Evolutionary conservation across 306 rosid genomes (phyloP), one percentile per base, ranked within the genome.

Genomic region (Quercus ilex): DNA sequence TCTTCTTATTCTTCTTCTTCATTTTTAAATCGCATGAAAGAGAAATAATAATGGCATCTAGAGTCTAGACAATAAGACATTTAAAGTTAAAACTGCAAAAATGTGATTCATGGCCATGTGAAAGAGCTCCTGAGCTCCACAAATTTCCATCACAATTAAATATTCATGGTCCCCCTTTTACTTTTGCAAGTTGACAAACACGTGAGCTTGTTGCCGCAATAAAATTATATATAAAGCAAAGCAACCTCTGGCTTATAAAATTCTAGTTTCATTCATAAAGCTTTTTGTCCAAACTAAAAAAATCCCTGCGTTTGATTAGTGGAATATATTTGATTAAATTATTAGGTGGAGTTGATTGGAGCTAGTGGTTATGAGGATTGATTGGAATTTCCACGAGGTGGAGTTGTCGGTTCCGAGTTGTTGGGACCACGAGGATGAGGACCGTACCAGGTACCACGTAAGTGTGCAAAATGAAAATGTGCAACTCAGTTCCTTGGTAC

Each of bases 121-220:
- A 70, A 33, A 55, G 77, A 46, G 83, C 52, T 28, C 33, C 49
- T 19, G 18, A 17, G 71, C 71, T 38, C 74, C 68, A 71, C 71
- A 77, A 75, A 69, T 86, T 77, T 62, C 74, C 77, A 74, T 82
- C 77, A 74, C 81, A 8, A 41, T 41, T 41, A 41, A 41, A 41
- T 41, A 41, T 41, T 8, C 46, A 41, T 41, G 46, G 46, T 41
- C 46, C 46, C 46, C 57, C 55, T 62, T 55, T 18, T 19, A 7
- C 41, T 46, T 74, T 84, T 78, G 18, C 19, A 63, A 76, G 81
- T 88, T 80, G 89, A 85, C 87, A 86, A 59, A 77, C 3, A 77
- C 78, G 82, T 71, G 35, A 63, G 77, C 26, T 73, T 70, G 56
- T 31, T 80, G 69, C 75, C 15, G 35, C 83, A 13, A 56, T 46